These are phyloP conservation scores for Henningerozyma blattae DNA, from an alignment of 805 yeast genomes.

Conservation along the genomic window DNA sequence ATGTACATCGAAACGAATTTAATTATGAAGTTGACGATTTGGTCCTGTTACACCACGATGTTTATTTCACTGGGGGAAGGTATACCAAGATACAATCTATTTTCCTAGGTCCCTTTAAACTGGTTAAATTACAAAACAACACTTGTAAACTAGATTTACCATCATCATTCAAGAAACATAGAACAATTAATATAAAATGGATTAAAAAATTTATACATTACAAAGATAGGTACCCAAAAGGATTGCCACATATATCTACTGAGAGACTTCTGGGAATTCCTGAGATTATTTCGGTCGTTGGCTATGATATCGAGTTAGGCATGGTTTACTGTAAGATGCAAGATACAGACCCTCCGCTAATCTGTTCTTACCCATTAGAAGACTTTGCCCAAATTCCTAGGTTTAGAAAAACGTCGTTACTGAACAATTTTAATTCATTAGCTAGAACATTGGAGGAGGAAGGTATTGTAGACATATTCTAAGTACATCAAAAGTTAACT, in stretches of 20 bases:
- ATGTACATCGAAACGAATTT: slow-evolving; percentile 1
- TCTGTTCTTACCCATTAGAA: too few relatives aligned
- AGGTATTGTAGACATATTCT: too few relatives aligned
- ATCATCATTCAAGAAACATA: not conserved
- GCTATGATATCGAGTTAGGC: not conserved
- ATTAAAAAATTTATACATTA: too few relatives aligned
- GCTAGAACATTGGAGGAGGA: too few relatives aligned
- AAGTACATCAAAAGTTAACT: too few relatives aligned
- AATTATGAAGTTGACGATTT: slow-evolving; percentile 1
- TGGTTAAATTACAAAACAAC: not conserved
- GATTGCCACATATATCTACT: not conserved
- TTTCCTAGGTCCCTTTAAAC: slow-evolving; percentile 1
- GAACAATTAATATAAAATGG: slow-evolving; percentile 3
- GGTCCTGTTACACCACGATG: slow-evolving; percentile 3
- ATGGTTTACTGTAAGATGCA: not conserved
- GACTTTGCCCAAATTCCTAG: too few relatives aligned
- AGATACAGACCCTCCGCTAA: not conserved
- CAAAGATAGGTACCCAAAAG: not conserved
- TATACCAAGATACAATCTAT: not conserved
- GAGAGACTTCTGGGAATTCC: not conserved
- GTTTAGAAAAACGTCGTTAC: too few relatives aligned
- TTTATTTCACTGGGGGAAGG: slow-evolving; percentile 1
- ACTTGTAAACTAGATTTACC: slow-evolving; percentile 4
- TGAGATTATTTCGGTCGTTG: not conserved
- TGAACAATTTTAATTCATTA: too few relatives aligned